Conservation (phyloP, 1,284 basidiomycete species). For the Clitocybe nebularis region DNA sequence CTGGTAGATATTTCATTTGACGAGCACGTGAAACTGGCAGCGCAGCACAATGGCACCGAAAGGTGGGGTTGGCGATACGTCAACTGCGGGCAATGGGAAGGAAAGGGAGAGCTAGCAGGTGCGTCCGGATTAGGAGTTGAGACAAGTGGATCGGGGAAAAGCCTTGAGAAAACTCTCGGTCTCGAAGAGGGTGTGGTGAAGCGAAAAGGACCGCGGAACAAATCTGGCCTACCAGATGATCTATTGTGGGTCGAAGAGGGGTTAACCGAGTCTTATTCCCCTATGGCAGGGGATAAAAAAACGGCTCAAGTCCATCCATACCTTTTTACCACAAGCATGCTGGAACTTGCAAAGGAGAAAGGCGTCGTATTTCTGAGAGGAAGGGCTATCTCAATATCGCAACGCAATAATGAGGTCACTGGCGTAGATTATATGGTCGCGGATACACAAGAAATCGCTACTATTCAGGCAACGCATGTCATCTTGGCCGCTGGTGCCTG, state of each 20-base stretch:
- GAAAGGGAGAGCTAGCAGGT: constrained; percentile 32
- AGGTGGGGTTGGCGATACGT: constrained; percentile 84
- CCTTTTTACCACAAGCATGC: constrained; percentile 76
- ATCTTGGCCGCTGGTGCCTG: constrained; percentile 85
- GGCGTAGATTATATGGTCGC: constrained; percentile 48
- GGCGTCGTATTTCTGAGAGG: constrained; percentile 44
- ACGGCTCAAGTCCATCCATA: constrained; percentile 85
- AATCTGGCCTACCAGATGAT: constrained; percentile 52
- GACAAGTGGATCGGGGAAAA: constrained; percentile 33
- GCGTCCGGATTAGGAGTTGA: constrained; percentile 27
- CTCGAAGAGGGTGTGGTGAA: constrained; percentile 28
- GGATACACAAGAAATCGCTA: constrained; percentile 27
- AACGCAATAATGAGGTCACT: constrained; percentile 39
- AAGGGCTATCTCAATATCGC: constrained; percentile 39
- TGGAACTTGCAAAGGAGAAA: constrained; percentile 57
- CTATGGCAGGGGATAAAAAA: constrained; percentile 55
- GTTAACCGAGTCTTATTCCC: constrained; percentile 55
- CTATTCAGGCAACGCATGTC: constrained; percentile 57
- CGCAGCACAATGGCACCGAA: constrained; percentile 66
- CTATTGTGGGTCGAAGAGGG: constrained; percentile 59
- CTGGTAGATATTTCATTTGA: constrained; percentile 74
- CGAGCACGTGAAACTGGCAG: constrained; percentile 77
- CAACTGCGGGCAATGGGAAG: constrained; percentile 64
- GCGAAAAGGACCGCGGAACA: constrained; percentile 22
- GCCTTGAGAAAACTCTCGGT: constrained; percentile 54